Base-by-base conservation (phyloP, 352 stramenopile genomes). In the Pythium insidiosum region DNA sequence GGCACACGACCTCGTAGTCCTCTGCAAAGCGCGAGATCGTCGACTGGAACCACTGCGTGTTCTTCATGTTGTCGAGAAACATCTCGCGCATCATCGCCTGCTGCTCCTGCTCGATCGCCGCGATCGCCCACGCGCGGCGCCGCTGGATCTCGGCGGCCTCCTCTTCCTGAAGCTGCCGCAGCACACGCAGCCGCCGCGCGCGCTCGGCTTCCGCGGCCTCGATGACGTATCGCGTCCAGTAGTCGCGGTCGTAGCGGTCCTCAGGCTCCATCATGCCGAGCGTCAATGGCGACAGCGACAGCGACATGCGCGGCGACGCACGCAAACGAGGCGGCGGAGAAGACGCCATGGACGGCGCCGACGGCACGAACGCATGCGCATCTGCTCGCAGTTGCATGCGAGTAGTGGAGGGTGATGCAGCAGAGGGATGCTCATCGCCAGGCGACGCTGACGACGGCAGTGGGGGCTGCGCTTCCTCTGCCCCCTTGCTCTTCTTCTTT, bases 61-160 rank as follows among this genome's bases (percentile, higher is more conserved):
- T 89, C 56, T 88, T 87, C 75, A 89, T 92, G 50, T 86, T 87
- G 51, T 89, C 80, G 37, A 92, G 49, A 47, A 92, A 92, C 69
- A 88, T 76, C 47, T 88, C 72, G 26, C 73, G 53, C 68, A 84
- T 85, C 62, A 86, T 84, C 13, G 69, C 70, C 31, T 85, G 66
- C 46, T 92, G 76, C 45, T 92, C 80, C 36, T 80, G 76, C 62
- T 92, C 80, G 36, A 92, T 92, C 0, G 71, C 77, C 5, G 60
- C 67, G 42, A 88, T 84, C 12, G 80, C 80, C 80, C 80, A 92
- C 41, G 69, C 59, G 40, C 79, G 56, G 5, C 80, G 66, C 0
- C 73, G 62, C 40, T 56, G 66, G 13, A 88, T 63, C 42, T 92
- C 80, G 19, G 75, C 59, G 40, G 89, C 76, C 53, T 92, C 80